A percentile compares a stretch with the other conserved stretches of the same genome.
Conservation (phyloP, 495 filamentous ascomycete genomes). For the Chaetomidium leptoderma region DNA sequence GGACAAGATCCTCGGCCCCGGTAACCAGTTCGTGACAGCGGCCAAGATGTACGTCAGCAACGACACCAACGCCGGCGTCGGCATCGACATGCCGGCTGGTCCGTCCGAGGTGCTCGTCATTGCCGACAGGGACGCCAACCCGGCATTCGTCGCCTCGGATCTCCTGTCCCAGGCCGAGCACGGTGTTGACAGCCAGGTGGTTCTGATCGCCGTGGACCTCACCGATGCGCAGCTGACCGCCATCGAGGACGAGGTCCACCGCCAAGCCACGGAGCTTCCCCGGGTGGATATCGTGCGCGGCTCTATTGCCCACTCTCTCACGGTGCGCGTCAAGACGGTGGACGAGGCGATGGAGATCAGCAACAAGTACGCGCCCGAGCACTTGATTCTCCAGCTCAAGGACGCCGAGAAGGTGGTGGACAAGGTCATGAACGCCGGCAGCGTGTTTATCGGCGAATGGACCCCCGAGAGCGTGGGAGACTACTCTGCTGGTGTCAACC, state of each 20-base stretch:
- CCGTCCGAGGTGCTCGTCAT: conserved; percentile 95
- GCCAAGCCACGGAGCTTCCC: conserved; percentile 82
- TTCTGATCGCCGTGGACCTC: conserved; percentile 82
- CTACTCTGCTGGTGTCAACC: conserved; percentile 96
- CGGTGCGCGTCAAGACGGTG: conserved; percentile 72
- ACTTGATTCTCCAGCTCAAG: conserved; percentile 85
- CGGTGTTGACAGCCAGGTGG: conserved; percentile 90
- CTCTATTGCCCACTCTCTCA: conserved; percentile 87
- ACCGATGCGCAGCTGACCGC: conserved; percentile 63
- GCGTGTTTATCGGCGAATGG: conserved; percentile 92
- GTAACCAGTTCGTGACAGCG: conserved; percentile 97
- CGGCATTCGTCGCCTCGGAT: conserved; percentile 92
- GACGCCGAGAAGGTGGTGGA: conserved; percentile 67
- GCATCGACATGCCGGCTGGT: conserved; percentile 98
- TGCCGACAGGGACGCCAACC: conserved; percentile 85
- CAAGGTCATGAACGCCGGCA: conserved; percentile 87
- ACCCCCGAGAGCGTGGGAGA: conserved; percentile 96
- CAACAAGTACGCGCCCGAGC: conserved; percentile 96
- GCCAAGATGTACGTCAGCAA: conserved; percentile 97
- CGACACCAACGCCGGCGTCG: conserved; percentile 88
- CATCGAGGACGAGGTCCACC: conserved; percentile 87
- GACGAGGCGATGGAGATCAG: conserved; percentile 81
- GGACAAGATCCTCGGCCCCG: conserved; percentile 96
- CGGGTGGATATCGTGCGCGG: conserved; percentile 89
- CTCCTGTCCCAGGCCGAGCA: conserved; percentile 95